Conservation (phyloP, 1,284 basidiomycete genomes). For the Microbotryum lychnidis-dioicae region DNA sequence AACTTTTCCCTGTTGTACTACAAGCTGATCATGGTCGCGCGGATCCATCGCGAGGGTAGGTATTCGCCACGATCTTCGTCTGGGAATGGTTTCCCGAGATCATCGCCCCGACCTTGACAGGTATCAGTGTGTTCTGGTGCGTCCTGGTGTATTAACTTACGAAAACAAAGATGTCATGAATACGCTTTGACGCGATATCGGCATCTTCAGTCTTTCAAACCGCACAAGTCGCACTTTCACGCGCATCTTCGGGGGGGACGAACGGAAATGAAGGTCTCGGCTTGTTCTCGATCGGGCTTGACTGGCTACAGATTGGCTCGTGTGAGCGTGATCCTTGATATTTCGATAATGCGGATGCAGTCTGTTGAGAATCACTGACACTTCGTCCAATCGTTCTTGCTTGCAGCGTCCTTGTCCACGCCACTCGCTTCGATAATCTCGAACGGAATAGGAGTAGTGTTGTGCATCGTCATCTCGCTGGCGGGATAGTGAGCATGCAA, state of each 20-base stretch:
- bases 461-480: conserved; percentile 46
- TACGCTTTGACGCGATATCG: too few species aligned
- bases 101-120: conserved; percentile 39
- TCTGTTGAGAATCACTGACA: too few species aligned
- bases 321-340: background rate
- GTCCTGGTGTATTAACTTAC: conserved; percentile 48
- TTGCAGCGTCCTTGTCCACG: background rate
- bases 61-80: conserved; percentile 27
- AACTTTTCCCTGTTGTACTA: too few species aligned
- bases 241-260: conserved; percentile 54
- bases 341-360: background rate
- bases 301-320: conserved; percentile 42
- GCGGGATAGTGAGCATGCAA: conserved; percentile 47
- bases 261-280: conserved; percentile 57
- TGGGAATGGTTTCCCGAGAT: conserved; percentile 43
- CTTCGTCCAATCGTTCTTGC: conserved; percentile 35
- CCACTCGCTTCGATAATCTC: conserved; percentile 3
- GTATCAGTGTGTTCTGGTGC: conserved; percentile 50
- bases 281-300: conserved; percentile 43
- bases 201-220: conserved; percentile 41
- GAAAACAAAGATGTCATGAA: too few species aligned
- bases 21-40: too few species aligned
- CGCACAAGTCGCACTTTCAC: conserved; percentile 51
- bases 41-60: too few species aligned
- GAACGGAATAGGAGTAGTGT: background rate